Evolutionary conservation across 1,284 basidiomycete genomes (phyloP), one percentile per base, ranked within the genome.

Genomic region (Boletus smithii): DNA sequence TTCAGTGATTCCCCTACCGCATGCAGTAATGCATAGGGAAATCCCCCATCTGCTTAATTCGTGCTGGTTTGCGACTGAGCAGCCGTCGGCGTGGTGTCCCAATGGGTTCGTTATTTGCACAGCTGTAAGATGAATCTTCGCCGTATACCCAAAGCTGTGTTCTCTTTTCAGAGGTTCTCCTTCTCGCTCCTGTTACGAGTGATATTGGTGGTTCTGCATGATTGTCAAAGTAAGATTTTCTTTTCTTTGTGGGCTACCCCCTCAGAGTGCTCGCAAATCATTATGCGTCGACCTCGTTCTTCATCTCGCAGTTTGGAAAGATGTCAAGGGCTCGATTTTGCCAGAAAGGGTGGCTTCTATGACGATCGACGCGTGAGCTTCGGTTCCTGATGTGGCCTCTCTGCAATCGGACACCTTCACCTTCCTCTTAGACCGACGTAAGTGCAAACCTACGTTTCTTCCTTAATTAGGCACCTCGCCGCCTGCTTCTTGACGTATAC

Each of bases 41-140:
- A 45, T 42, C 31, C 39, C 44, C 46, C 42, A 16, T 44, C 36
- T 30, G 37, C 36, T 34, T 46, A 41, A 30, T 46, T 53, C 31
- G 20, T 53, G 42, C n/a, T n/a, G n/a, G n/a, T n/a, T n/a, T n/a
- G 42, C 42, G 37, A 39, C 13, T 36, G 44, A 29, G 22, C 41
- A 40, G 35, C 41, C 24, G 38, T 44, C 42, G 14, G 41, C 16
- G 29, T 49, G 39, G 42, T 42, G n/a, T 50, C 33, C 36, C 35
- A 20, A 56, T 48, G 24, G 31, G 17, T 42, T 49, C 38, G 34
- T 47, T 42, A 39, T 31, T 46, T 53, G 53, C 64, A 50, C 58
- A 63, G 62, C 49, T 39, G 9, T 43, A 29, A 57, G 44, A 63
- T 63, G 60, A 51, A 62, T 51, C 60, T 63, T 55, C 51, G 49